These are phyloP conservation scores for Oryza punctata DNA, from an alignment of 176 grass and related monocot species.

Conservation along the genomic window DNA sequence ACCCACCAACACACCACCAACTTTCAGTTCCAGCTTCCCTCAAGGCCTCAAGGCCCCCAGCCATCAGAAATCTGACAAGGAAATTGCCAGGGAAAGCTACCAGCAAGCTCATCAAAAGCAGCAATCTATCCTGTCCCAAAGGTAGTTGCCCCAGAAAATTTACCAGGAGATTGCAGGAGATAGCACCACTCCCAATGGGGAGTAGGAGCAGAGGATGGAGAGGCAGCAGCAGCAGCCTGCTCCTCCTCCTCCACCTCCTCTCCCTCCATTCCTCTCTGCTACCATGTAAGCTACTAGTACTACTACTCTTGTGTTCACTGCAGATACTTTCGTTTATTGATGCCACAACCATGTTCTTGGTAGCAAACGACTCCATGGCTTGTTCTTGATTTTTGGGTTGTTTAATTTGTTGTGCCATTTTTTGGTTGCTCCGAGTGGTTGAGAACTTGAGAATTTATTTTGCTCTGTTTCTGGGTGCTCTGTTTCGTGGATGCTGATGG, in stretches of 20 bases:
- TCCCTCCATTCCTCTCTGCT: slow-evolving; percentile 41
- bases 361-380: background rate
- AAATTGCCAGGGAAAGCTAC: slow-evolving; percentile 43
- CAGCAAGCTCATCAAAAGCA: slow-evolving; percentile 39
- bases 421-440: background rate
- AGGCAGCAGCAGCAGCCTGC: slow-evolving; percentile 23
- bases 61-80: background rate
- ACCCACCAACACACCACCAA: slow-evolving; percentile 22
- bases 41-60: background rate
- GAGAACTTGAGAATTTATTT: background rate
- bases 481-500: slow-evolving; percentile 27
- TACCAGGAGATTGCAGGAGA: background rate
- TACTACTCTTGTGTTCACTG: background rate
- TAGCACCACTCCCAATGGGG: slow-evolving; percentile 54
- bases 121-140: slow-evolving; percentile 12
- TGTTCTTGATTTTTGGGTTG: background rate
- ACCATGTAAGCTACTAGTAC: slow-evolving; percentile 39
- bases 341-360: background rate
- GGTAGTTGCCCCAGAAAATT: slow-evolving; percentile 17
- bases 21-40: background rate
- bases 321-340: background rate
- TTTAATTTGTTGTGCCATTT: background rate
- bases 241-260: slow-evolving; percentile 32
- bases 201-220: slow-evolving; percentile 46
- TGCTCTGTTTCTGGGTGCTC: background rate